phyloP scores from a whole-genome alignment of 164 flowering plant genomes.

The Sedum album region DNA sequence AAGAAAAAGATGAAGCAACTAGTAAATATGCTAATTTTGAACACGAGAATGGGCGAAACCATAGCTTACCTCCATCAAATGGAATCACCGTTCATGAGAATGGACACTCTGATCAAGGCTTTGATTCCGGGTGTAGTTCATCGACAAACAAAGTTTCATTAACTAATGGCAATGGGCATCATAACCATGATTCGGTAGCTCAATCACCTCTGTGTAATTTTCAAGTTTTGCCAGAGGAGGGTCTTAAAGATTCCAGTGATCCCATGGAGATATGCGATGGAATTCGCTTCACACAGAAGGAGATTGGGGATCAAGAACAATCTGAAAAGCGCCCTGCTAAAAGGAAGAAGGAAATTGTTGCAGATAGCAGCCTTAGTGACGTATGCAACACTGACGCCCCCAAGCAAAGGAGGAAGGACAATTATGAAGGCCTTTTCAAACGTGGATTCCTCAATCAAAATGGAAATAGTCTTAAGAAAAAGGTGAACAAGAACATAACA shows the following conservation, averaged over 20 bases:
- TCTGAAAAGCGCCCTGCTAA: background rate
- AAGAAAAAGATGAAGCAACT: background rate
- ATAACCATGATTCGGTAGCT: background rate
- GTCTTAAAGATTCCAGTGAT: background rate
- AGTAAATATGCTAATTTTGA: background rate
- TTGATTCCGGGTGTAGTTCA: conserved; percentile 11
- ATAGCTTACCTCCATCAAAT: background rate
- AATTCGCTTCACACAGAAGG: background rate
- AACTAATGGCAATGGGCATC: background rate
- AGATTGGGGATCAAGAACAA: background rate
- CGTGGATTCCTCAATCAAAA: conserved; percentile 14
- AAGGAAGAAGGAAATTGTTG: background rate
- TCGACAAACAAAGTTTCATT: conserved; percentile 8
- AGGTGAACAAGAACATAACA: background rate
- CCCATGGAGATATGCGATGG: background rate
- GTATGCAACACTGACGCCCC: conserved; percentile 4
- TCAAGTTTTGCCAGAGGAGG: background rate
- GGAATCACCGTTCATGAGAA: conserved; percentile 11
- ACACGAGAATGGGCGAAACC: background rate
- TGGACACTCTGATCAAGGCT: conserved; percentile 2
- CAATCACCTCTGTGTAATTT: conserved; percentile 9
- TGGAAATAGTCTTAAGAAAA: background rate
- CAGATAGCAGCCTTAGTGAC: background rate
- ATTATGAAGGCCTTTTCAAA: conserved; percentile 10
- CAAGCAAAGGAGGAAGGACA: background rate